Evolutionary conservation across 768 basidiomycete genomes (phyloP), one percentile per base, ranked within the genome.

Genomic region (Termitomyces titanicus): DNA sequence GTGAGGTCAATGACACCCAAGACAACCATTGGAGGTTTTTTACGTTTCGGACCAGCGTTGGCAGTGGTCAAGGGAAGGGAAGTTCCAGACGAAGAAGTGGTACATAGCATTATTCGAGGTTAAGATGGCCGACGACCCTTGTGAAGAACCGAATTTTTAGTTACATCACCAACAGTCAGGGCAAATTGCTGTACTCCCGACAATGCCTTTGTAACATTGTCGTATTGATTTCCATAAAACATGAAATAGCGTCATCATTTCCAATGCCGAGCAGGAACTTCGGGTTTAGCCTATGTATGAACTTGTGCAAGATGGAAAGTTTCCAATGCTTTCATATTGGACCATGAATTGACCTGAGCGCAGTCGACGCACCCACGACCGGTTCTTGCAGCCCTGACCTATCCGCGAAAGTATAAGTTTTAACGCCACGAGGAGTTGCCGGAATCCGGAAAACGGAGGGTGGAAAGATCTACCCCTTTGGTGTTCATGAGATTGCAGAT

Each of bases 321-420:
- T 27, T 59, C 51, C 20, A 54, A 53, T 18, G 3, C 18, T 4
- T 38, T 49, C 13, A 22, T 27, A 5, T 58, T 54, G 22, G 61
- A 64, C 15, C 61, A 73, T 0, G 13, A 47, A 53, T 72, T 64
- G 29, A 74, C 33, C 22, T 29, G 29, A 9, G 55, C 54, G 56
- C 72, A 73, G 34, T 71, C 68, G 9, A 15, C n/a, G 47, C 72
- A 72, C 24, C 69, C 66, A 51, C 72, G 72, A 8, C 69, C 68
- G 31, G 25, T 43, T 54, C 11, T 59, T 55, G 9, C 53, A 13
- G 38, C 51, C 42, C 34, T 62, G 66, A 6, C 59, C 51, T 9
- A 67, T 67, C 68, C 52, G 1, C 58, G 57, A 20, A 75, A 59
- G 38, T 71, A 71, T 3, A 57, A 37, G n/a, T n/a, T n/a, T n/a